phyloP scores from a whole-genome alignment of 1,139 yeast genomes.

The Yamadazyma dendronema region DNA sequence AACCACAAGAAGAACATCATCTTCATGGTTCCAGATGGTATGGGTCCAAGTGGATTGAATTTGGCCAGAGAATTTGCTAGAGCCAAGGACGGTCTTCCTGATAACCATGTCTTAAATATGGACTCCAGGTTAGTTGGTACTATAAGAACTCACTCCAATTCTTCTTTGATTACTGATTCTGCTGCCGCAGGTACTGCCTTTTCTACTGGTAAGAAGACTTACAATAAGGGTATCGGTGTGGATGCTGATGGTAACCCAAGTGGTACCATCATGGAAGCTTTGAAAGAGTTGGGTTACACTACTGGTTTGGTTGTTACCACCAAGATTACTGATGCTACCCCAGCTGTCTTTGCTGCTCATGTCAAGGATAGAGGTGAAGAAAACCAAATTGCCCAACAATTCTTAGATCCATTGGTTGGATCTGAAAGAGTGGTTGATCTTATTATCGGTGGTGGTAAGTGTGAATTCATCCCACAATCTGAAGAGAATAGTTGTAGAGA shows the following conservation, averaged over 20 bases:
- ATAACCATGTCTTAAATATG: constrained; percentile 50
- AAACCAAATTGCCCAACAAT: constrained; percentile 71
- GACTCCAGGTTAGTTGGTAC: constrained; percentile 73
- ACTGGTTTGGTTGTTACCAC: constrained; percentile 91
- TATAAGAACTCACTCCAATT: constrained; percentile 72
- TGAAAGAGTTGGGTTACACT: constrained; percentile 68
- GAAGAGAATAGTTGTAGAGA: constrained; percentile 60
- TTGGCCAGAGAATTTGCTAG: constrained; percentile 73
- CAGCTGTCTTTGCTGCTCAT: constrained; percentile 78
- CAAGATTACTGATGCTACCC: constrained; percentile 59
- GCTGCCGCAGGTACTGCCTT: constrained; percentile 97
- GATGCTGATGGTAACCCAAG: constrained; percentile 60
- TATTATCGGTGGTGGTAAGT: constrained; percentile 87
- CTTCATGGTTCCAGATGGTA: constrained; percentile 88
- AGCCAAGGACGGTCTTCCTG: constrained; percentile 47
- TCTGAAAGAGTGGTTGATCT: constrained; percentile 56
- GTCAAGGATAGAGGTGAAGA: constrained; percentile 65
- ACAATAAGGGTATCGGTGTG: constrained; percentile 85
- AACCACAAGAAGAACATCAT: constrained; percentile 51
- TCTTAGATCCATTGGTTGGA: constrained; percentile 38
- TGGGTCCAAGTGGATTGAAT: constrained; percentile 84
- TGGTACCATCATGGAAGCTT: constrained; percentile 82
- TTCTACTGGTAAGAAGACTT: constrained; percentile 72
- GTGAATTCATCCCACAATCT: constrained; percentile 57
- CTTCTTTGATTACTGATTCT: constrained; percentile 77